Percentiles rank a stretch among this genome's conserved stretches.
phyloP scores from a whole-genome alignment of 345 rosid genomes.

The Psidium guajava region DNA sequence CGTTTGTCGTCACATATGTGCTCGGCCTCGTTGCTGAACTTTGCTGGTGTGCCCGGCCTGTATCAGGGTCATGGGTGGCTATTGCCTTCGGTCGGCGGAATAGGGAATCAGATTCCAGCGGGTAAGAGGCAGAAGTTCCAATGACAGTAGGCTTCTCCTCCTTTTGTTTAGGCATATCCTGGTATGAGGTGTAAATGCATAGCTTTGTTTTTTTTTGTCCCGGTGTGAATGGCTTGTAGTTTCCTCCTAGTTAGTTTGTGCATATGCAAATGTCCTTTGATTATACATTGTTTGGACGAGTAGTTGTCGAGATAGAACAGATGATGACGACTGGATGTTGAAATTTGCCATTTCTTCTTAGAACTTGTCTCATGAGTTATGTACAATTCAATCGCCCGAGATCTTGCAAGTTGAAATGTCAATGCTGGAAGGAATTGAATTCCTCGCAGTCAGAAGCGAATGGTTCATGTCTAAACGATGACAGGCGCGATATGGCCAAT shows the following conservation, averaged over 20 bases:
- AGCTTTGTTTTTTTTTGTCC: not conserved
- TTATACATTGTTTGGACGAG: not conserved
- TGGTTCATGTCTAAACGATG: not conserved
- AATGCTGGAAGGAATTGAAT: not conserved
- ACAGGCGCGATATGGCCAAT: not conserved
- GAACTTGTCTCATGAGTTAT: not conserved
- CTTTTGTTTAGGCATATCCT: not conserved
- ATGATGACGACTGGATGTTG: not conserved
- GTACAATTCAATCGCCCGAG: not conserved
- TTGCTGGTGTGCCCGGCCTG: slow-evolving; percentile 18
- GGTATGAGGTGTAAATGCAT: slow-evolving; percentile 19
- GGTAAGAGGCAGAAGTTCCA: slow-evolving; percentile 56
- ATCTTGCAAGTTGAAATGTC: not conserved
- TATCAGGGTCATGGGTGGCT: slow-evolving; percentile 10
- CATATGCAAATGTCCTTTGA: not conserved
- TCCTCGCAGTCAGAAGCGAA: not conserved
- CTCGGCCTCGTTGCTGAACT: slow-evolving; percentile 42
- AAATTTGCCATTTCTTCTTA: not conserved
- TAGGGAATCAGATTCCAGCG: slow-evolving; percentile 13
- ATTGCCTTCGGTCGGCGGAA: slow-evolving; percentile 4
- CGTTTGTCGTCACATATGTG: slow-evolving; percentile 26
- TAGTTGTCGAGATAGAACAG: not conserved
- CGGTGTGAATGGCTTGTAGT: not conserved
- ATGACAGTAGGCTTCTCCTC: slow-evolving; percentile 10
- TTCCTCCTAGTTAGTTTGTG: not conserved